Evolutionary conservation across 306 rosid genomes (phyloP), one percentile per base, ranked within the genome.

Genomic region (Dryas octopetala): DNA sequence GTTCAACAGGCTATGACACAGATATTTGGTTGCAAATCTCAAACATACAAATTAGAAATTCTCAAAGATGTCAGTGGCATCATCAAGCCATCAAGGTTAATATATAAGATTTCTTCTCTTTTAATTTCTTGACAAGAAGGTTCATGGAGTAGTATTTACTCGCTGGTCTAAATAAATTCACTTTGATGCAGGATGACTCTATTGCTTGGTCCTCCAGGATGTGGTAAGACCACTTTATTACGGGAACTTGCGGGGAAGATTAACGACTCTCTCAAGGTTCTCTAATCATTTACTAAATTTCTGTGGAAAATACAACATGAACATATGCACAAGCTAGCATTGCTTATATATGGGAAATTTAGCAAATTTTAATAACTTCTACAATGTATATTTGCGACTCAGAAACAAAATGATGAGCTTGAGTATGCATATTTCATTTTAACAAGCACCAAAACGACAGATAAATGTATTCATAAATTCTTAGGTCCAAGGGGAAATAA

Each of bases 151-250:
- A 0, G 53, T 13, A 49, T 4, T 49, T 49, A 49, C 53, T 49
- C 15, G 12, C 14, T 49, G 53, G 53, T 49, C 53, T 74, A 50
- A 48, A 32, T 32, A 32, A 1, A 32, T 32, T 32, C 38, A 32
- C 38, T 74, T 40, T 46, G 2, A 61, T 75, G 78, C 79, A 87
- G 91, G 87, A 58, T 84, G 82, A 87, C 91, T 68, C 77, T 82
- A 65, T 66, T 86, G 77, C 86, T 84, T 63, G 90, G 90, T 12
- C 86, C 90, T 57, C 88, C 90, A 62, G 70, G 85, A 16, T 77
- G 88, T 82, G 88, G 91, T 58, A 87, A 87, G 74, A 80, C 85
- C 66, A 84, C 88, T 70, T 75, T 87, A 38, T 70, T 87, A 62
- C 70, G 59, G 83, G 88, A 85, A 53, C 81, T 87, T 74, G 82